A percentile compares a stretch with the other conserved stretches of the same genome.
Conservation (phyloP, 108 stramenopile genomes). For the Epithemia pelagica region DNA sequence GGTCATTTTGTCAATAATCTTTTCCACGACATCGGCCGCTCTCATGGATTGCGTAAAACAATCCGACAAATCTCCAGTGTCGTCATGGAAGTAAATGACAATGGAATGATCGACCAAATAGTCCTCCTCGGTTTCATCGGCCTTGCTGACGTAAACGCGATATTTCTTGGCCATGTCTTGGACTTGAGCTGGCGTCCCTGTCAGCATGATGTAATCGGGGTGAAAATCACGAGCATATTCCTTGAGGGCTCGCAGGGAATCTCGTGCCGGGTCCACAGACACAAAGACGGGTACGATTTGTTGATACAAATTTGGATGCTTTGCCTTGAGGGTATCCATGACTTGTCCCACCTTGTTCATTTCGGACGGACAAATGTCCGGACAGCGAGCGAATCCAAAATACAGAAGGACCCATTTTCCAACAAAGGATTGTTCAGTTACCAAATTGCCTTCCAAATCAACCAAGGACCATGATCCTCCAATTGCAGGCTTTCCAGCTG, state of each 20-base stretch:
- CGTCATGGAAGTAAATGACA: constrained; percentile 95
- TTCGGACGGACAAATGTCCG: constrained; percentile 99
- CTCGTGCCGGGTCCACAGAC: constrained; percentile 95
- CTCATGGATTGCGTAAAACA: constrained; percentile 97
- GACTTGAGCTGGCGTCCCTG: constrained; percentile 93
- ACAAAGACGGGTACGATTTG: constrained; percentile 92
- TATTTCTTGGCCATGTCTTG: constrained; percentile 94
- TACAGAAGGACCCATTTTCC: constrained; percentile 93
- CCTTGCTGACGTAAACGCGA: constrained; percentile 94
- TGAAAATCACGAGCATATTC: constrained; percentile 96
- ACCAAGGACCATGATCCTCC: constrained; percentile 85
- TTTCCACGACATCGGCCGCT: constrained; percentile 84
- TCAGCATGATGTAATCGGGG: constrained; percentile 80
- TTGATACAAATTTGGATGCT: constrained; percentile 53
- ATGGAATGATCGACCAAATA: constrained; percentile 99
- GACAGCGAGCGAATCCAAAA: constrained; percentile 99
- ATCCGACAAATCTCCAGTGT: constrained; percentile 94
- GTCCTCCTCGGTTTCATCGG: constrained; percentile 96
- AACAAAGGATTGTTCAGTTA: constrained; percentile 73
- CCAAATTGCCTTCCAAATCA: constrained; percentile 80
- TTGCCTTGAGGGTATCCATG: constrained; percentile 81
- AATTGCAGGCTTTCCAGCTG: constrained; percentile 88
- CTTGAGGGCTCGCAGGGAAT: constrained; percentile 87
- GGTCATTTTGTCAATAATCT: constrained; percentile 81
- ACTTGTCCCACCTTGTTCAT: constrained; percentile 96